Percentiles rank a stretch among this genome's conserved stretches.
These are phyloP conservation scores for Magnaporthiopsis rhizophila DNA, from an alignment of 2,329 filamentous ascomycete species.

Conservation along the genomic window DNA sequence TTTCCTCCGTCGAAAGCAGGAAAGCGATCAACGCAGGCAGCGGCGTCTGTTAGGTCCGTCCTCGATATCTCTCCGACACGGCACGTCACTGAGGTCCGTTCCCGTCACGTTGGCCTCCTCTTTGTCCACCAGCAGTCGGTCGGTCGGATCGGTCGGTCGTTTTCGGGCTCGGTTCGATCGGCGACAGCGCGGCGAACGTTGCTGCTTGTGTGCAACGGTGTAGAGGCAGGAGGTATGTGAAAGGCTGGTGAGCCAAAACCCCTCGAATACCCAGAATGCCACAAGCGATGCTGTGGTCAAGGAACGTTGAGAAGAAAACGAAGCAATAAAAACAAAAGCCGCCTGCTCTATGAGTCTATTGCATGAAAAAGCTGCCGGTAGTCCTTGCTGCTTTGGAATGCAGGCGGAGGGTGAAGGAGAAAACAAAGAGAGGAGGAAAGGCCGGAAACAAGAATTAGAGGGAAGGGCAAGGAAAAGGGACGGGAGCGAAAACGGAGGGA, in stretches of 20 bases:
- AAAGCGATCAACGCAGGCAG: neutral
- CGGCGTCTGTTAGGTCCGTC: neutral
- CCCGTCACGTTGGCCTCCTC: neutral
- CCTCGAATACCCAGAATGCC: neutral
- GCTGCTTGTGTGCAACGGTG: neutral
- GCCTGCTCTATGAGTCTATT: neutral
- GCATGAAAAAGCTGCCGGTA: neutral
- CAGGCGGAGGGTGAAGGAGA: neutral
- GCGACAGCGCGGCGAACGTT: neutral
- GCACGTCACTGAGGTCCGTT: neutral
- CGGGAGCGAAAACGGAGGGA: slow-evolving; percentile 9
- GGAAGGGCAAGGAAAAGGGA: slow-evolving; percentile 9
- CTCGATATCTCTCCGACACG: neutral
- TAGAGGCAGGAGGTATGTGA: neutral
- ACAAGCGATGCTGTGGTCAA: neutral
- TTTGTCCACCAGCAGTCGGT: neutral
- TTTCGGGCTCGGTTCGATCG: neutral
- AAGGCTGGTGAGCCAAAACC: neutral
- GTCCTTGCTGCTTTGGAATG: neutral
- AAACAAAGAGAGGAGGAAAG: slow-evolving; percentile 7
- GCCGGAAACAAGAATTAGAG: slow-evolving; percentile 7
- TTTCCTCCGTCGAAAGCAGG: neutral
- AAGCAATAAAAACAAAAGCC: neutral
- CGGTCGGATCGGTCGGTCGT: neutral
- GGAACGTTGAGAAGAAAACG: neutral